Percentiles rank a stretch among this genome's conserved stretches.
phyloP scores from a whole-genome alignment of 495 filamentous ascomycete genomes.

The Clavariopsis aquatica region DNA sequence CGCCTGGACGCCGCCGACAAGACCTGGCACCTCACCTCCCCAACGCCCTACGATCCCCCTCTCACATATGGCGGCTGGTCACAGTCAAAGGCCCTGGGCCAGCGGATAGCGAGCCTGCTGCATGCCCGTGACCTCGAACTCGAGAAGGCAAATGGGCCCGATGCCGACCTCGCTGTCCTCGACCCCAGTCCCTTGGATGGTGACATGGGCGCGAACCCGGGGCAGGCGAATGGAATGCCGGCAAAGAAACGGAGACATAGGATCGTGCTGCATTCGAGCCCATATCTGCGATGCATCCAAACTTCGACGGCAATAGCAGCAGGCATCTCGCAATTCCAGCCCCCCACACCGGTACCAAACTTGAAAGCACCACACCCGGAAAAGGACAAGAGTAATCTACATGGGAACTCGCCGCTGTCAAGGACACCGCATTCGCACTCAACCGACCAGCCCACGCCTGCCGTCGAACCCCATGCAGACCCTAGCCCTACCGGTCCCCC shows the following conservation, averaged over 20 bases:
- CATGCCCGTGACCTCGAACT: constrained; percentile 48
- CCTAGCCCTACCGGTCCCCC: constrained; percentile 14
- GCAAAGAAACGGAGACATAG: constrained; percentile 59
- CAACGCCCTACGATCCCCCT: constrained; percentile 93
- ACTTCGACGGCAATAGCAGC: constrained; percentile 88
- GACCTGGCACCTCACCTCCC: constrained; percentile 92
- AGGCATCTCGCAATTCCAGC: constrained; percentile 71
- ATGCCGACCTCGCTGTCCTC: constrained; percentile 14
- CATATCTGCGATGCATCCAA: constrained; percentile 89
- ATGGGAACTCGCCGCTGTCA: constrained; percentile 27
- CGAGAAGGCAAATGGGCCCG: constrained; percentile 18
- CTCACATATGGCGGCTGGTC: constrained; percentile 93
- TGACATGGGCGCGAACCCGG: background rate
- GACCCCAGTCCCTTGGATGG: constrained; percentile 17
- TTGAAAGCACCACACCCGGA: constrained; percentile 10
- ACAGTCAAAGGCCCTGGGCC: constrained; percentile 76
- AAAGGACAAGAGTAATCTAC: constrained; percentile 6
- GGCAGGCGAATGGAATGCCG: background rate
- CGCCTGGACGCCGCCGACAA: constrained; percentile 91
- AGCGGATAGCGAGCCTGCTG: constrained; percentile 75
- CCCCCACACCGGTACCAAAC: constrained; percentile 17
- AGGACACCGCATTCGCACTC: constrained; percentile 18
- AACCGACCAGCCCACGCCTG: constrained; percentile 24
- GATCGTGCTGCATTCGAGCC: constrained; percentile 86
- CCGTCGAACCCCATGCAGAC: constrained; percentile 27